phyloP scores from a whole-genome alignment of 2,329 filamentous ascomycete genomes.

The Fusarium sp. region DNA sequence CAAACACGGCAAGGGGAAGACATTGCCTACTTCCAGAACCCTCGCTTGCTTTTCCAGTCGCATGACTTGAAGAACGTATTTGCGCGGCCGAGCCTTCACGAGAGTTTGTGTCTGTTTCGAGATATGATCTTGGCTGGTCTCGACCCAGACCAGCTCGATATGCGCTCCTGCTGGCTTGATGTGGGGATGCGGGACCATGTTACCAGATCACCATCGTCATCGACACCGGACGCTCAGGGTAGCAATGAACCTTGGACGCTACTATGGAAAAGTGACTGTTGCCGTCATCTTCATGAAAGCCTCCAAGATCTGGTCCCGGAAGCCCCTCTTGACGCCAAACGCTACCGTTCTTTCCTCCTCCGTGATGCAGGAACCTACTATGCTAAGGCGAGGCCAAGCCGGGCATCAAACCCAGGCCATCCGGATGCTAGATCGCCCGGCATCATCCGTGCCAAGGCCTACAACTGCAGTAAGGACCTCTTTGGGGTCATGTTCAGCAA shows the following conservation, averaged over 20 bases:
- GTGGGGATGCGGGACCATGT: constrained; percentile 1
- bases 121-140: not conserved
- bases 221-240: not conserved
- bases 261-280: not conserved
- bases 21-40: not conserved
- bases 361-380: not conserved
- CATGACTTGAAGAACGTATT: constrained; percentile 1
- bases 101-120: not conserved
- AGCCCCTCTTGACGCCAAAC: not conserved
- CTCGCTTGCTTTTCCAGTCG: not conserved
- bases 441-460: not conserved
- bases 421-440: not conserved
- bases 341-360: not conserved
- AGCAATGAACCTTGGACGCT: not conserved
- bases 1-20: not conserved
- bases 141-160: not conserved
- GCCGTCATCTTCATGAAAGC: not conserved
- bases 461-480: not conserved
- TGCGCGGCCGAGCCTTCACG: not conserved
- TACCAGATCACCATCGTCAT: not conserved
- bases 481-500: constrained; percentile 6
- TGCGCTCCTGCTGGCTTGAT: constrained; percentile 11
- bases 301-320: not conserved
- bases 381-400: not conserved
- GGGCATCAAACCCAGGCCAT: not conserved